Percentiles rank a stretch among this genome's conserved stretches.
Evolutionary conservation across 176 grass and related monocot species (phyloP).

Genomic region (Triticum dicoccoides): DNA sequence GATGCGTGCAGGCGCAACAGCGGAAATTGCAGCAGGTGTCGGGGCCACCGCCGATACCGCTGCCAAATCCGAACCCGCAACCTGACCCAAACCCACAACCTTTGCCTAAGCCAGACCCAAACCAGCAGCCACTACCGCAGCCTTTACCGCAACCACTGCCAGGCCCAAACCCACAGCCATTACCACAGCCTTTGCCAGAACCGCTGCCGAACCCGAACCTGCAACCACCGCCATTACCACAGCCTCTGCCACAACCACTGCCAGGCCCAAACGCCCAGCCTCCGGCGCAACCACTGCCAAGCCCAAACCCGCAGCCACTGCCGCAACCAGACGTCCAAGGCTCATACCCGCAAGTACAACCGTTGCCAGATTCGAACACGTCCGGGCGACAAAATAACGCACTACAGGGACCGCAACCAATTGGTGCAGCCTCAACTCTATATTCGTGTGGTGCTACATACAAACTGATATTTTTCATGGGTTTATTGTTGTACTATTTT

Average conservation of each 20-base stretch:
- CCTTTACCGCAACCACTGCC: background rate
- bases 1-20: background rate
- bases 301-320: background rate
- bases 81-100: background rate
- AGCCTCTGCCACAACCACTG: background rate
- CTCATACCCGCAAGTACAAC: background rate
- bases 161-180: background rate
- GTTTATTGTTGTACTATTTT: background rate
- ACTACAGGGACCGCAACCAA: background rate
- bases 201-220: no score
- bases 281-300: accelerated
- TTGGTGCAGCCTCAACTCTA: background rate
- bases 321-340: background rate
- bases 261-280: background rate
- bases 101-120: background rate
- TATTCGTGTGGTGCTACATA: background rate
- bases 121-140: background rate
- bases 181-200: background rate
- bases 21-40: background rate
- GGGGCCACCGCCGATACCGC: background rate
- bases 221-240: background rate
- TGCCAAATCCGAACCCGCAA: background rate
- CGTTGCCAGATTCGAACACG: background rate
- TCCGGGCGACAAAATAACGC: background rate
- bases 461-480: background rate